Evolutionary conservation across 2,329 filamentous ascomycete species (phyloP).

Genomic region (Chaetomium olivaceum): DNA sequence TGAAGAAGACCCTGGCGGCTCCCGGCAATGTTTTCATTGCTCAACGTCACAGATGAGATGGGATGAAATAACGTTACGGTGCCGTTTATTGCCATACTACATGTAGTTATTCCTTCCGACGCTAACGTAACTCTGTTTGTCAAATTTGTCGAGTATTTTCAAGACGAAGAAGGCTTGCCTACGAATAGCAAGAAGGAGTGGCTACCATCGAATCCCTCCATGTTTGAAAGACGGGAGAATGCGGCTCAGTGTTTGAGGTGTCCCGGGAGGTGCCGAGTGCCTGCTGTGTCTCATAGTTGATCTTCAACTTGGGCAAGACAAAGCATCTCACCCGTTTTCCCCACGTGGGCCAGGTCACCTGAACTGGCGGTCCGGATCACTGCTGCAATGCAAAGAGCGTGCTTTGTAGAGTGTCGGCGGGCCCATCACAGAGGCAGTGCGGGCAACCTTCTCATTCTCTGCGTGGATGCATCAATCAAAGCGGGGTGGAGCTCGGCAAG

Average conservation of each 20-base stretch:
- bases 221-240: slow-evolving; percentile 1
- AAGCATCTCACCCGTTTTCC: slow-evolving; percentile 9
- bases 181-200: background rate
- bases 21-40: background rate
- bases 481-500: slow-evolving; percentile 25
- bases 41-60: background rate
- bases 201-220: background rate
- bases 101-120: background rate
- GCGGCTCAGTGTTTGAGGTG: slow-evolving; percentile 12
- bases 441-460: background rate
- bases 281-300: background rate
- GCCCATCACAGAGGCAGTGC: slow-evolving; percentile 10
- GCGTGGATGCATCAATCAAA: slow-evolving; percentile 25
- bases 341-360: slow-evolving; percentile 22
- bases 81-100: background rate
- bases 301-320: slow-evolving; percentile 7
- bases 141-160: background rate
- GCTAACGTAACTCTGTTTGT: background rate
- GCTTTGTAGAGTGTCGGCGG: background rate
- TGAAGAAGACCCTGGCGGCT: background rate
- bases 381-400: slow-evolving; percentile 1
- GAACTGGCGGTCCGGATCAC: slow-evolving; percentile 6
- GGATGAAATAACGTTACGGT: background rate
- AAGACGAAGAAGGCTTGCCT: background rate
- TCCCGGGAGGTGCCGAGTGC: background rate